Conservation (phyloP, 306 rosid genomes). For the Clitoria ternatea region DNA sequence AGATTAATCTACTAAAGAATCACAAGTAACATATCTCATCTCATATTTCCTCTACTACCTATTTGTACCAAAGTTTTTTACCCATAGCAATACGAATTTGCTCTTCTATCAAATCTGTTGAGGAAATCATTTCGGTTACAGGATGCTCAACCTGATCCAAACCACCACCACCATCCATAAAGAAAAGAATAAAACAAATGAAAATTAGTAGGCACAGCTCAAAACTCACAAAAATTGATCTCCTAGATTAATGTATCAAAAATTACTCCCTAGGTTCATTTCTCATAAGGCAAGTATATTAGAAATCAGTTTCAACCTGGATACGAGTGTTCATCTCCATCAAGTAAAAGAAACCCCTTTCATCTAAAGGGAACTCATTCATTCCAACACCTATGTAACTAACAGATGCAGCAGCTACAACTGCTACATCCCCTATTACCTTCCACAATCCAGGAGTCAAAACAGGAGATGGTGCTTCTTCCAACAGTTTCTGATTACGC, state of each 20-base stretch:
- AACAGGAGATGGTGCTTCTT: constrained; percentile 99
- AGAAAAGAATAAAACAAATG: not conserved
- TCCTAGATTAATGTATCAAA: too few relatives aligned
- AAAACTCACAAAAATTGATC: constrained; percentile 1
- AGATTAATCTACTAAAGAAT: too few relatives aligned
- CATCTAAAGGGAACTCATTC: constrained; percentile 92
- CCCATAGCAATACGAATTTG: constrained; percentile 95
- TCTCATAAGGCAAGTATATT: constrained; percentile 7
- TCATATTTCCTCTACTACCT: constrained; percentile 61
- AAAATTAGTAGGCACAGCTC: too few relatives aligned
- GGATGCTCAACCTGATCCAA: constrained; percentile 96
- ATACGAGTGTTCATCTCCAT: constrained; percentile 99
- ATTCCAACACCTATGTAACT: constrained; percentile 98
- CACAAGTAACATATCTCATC: constrained; percentile 20
- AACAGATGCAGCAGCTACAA: constrained; percentile 94
- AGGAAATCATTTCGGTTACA: constrained; percentile 97
- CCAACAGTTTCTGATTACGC: constrained; percentile 91
- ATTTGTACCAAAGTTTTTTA: constrained; percentile 71
- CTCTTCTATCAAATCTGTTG: constrained; percentile 93
- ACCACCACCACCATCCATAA: too few relatives aligned
- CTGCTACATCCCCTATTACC: constrained; percentile 99
- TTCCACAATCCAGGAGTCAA: constrained; percentile 87
- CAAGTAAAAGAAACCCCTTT: constrained; percentile 97
- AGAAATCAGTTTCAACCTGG: constrained; percentile 58
- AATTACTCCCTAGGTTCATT: not conserved